A percentile compares a stretch with the other conserved stretches of the same genome.
Evolutionary conservation across 768 basidiomycete genomes (phyloP).

Genomic region (Lanmaoa rubissima): DNA sequence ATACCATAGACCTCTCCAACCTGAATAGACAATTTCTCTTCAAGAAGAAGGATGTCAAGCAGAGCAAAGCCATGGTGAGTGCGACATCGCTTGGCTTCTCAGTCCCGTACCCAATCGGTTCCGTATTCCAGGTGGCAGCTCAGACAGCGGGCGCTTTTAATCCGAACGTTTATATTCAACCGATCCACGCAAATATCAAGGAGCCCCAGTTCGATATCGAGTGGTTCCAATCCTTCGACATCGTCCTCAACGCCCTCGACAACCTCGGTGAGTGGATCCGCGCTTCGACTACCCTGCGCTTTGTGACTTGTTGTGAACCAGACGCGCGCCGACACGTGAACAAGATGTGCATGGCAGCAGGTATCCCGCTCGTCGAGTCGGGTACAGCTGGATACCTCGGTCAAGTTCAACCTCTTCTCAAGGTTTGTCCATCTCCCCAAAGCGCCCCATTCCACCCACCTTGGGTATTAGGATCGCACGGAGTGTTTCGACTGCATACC

Average conservation of each 20-base stretch:
- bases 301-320: slow-evolving; percentile 28
- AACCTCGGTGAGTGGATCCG: slow-evolving; percentile 72
- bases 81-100: not conserved
- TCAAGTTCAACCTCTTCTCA: slow-evolving; percentile 91
- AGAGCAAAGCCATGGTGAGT: slow-evolving; percentile 87
- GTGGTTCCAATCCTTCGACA: slow-evolving; percentile 89
- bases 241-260: slow-evolving; percentile 94
- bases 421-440: slow-evolving; percentile 45
- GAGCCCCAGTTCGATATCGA: slow-evolving; percentile 83
- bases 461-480: slow-evolving; percentile 60
- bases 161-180: slow-evolving; percentile 80
- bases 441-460: not conserved
- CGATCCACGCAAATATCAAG: slow-evolving; percentile 95
- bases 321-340: slow-evolving; percentile 96
- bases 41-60: slow-evolving; percentile 94
- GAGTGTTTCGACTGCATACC: slow-evolving; percentile 98
- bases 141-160: slow-evolving; percentile 83
- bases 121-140: slow-evolving; percentile 62
- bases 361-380: slow-evolving; percentile 89
- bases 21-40: slow-evolving; percentile 97
- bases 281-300: not conserved
- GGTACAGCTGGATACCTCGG: slow-evolving; percentile 97
- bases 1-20: slow-evolving; percentile 98
- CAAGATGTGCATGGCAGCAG: slow-evolving; percentile 94
- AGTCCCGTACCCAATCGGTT: not conserved